Evolutionary conservation across 2,329 filamentous ascomycete genomes (phyloP).

Genomic region (Botrytis porri): DNA sequence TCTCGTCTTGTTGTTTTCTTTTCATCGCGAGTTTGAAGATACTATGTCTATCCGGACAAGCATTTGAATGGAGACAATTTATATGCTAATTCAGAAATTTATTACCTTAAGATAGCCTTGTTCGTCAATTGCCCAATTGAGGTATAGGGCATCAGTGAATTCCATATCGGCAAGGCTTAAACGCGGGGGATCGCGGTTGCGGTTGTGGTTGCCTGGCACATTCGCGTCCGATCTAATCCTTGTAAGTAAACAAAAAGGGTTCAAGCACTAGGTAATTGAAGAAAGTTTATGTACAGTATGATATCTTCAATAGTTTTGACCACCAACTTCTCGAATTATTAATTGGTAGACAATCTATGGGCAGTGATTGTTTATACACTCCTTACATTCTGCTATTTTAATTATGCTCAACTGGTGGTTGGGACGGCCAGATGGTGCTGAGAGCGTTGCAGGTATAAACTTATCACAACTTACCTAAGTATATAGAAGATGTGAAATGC

Average conservation of each 20-base stretch:
- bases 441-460: slow-evolving; percentile 32
- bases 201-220: not conserved
- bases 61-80: not conserved
- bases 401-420: slow-evolving; percentile 39
- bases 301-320: not conserved
- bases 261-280: slow-evolving; percentile 1
- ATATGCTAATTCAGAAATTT: not conserved
- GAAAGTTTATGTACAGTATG: not conserved
- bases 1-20: slow-evolving; percentile 25
- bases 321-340: not conserved
- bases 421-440: slow-evolving; percentile 27
- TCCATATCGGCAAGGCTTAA: not conserved
- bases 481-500: not conserved
- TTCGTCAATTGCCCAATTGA: not conserved
- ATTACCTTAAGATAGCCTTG: not conserved
- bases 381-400: not conserved
- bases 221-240: not conserved
- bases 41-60: not conserved
- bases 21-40: slow-evolving; percentile 24
- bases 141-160: not conserved
- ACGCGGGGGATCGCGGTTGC: not conserved
- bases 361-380: not conserved
- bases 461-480: not conserved
- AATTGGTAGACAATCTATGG: not conserved
- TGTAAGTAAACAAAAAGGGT: slow-evolving; percentile 21